A percentile compares a stretch with the other conserved stretches of the same genome.
Evolutionary conservation across 768 basidiomycete species (phyloP).

Genomic region (Mycena rosella): DNA sequence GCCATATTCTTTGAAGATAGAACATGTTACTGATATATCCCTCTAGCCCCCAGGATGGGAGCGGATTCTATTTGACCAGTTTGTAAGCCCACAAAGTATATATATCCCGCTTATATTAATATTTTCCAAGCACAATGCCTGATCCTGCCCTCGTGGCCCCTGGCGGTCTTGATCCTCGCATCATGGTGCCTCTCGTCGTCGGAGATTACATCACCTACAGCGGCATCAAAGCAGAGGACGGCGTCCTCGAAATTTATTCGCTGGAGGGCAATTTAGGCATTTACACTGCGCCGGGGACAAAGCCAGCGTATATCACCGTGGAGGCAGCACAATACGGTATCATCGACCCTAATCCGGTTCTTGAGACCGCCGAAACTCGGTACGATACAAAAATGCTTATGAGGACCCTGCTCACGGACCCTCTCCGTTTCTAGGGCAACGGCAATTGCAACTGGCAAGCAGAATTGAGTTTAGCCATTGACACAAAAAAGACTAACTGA

Average conservation of each 20-base stretch:
- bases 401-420: background rate
- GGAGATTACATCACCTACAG: too few relatives aligned
- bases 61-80: background rate
- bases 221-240: slow-evolving; percentile 29
- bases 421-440: background rate
- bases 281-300: slow-evolving; percentile 37
- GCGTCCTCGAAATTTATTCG: slow-evolving; percentile 30
- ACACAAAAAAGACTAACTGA: background rate
- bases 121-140: slow-evolving; percentile 7
- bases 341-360: background rate
- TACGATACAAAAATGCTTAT: background rate
- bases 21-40: background rate
- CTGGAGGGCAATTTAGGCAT: slow-evolving; percentile 38
- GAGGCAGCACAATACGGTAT: slow-evolving; percentile 19
- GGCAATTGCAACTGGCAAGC: background rate
- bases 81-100: background rate
- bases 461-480: background rate
- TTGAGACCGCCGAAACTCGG: slow-evolving; percentile 14
- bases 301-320: slow-evolving; percentile 34
- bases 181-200: slow-evolving; percentile 11
- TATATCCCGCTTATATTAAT: background rate
- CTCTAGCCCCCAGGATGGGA: background rate
- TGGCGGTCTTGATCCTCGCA: slow-evolving; percentile 8
- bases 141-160: slow-evolving; percentile 30
- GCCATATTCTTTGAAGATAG: background rate